Conservation (phyloP, 139 green algal species). For the Nannochloris sp. region DNA sequence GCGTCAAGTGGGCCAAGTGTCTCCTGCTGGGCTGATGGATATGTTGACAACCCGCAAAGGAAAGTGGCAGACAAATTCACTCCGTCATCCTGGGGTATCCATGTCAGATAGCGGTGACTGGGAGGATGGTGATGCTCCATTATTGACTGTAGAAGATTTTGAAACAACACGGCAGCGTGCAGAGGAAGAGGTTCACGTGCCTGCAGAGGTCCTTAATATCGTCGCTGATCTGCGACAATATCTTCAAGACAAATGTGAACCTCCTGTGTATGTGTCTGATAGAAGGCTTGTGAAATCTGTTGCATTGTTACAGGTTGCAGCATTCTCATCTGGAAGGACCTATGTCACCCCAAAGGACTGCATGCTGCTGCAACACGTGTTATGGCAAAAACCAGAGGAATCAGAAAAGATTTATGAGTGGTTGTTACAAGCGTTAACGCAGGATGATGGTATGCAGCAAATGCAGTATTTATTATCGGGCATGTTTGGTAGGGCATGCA, state of each 20-base stretch:
- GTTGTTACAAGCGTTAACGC: conserved; percentile 58
- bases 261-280: conserved; percentile 63
- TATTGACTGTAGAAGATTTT: conserved; percentile 49
- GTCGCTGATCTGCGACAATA: conserved; percentile 61
- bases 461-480: conserved; percentile 36
- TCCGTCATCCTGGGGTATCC: background rate
- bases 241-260: conserved; percentile 72
- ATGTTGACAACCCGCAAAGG: conserved; percentile 16
- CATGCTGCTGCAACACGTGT: conserved; percentile 80
- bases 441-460: conserved; percentile 64
- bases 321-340: conserved; percentile 63
- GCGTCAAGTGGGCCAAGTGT: conserved; percentile 50
- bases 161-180: conserved; percentile 23
- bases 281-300: conserved; percentile 59
- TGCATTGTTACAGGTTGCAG: conserved; percentile 54
- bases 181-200: conserved; percentile 41
- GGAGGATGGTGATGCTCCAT: conserved; percentile 2
- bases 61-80: conserved; percentile 3
- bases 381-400: conserved; percentile 76
- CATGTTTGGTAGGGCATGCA: conserved; percentile 52
- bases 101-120: background rate
- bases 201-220: conserved; percentile 59
- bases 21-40: conserved; percentile 16
- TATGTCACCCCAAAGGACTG: conserved; percentile 65
- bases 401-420: conserved; percentile 65